These are phyloP conservation scores for Tuber magnatum DNA, from an alignment of 495 filamentous ascomycete species.

Conservation along the genomic window DNA sequence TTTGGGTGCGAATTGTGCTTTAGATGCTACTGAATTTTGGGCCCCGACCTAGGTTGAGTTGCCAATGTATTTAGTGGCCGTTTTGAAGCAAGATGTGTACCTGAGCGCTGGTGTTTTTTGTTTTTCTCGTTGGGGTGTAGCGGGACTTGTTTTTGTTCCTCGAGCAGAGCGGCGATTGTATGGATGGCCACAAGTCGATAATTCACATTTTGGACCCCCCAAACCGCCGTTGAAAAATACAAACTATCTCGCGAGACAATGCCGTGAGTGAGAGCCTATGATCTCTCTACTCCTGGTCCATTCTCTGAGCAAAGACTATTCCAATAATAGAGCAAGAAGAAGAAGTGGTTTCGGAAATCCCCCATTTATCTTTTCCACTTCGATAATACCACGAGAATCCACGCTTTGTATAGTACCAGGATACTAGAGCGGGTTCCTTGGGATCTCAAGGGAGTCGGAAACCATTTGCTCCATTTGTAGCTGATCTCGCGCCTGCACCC, in stretches of 20 bases:
- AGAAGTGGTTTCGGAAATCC: background rate
- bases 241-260: background rate
- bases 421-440: no score
- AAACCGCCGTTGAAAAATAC: background rate
- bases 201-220: no score
- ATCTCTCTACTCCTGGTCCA: background rate
- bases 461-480: no score
- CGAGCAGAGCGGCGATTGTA: background rate
- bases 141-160: background rate
- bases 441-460: no score
- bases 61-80: background rate
- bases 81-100: background rate
- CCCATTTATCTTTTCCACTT: background rate
- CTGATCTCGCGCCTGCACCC: no score
- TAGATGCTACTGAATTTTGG: slow-evolving; percentile 17
- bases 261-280: background rate
- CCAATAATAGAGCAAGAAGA: background rate
- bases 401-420: no score
- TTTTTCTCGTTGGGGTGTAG: background rate
- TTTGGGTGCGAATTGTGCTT: slow-evolving; percentile 49
- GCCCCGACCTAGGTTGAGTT: background rate
- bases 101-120: background rate
- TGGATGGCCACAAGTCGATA: background rate
- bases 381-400: background rate
- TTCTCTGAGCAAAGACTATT: background rate